phyloP scores from a whole-genome alignment of 441 rosid genomes.

The Populus tomentosa region DNA sequence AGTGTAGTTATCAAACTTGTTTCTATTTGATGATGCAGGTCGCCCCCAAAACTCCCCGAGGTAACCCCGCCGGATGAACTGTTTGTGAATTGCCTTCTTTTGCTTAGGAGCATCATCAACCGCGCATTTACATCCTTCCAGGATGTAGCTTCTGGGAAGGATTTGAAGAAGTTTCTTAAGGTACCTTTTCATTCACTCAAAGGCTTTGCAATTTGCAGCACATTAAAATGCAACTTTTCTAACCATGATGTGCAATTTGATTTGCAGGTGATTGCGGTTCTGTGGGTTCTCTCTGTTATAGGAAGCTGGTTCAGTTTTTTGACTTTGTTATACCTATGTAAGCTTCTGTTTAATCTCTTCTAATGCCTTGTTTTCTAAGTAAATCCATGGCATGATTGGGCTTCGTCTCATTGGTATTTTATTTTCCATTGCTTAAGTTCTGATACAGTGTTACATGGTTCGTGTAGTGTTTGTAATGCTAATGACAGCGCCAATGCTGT shows the following conservation, averaged over 20 bases:
- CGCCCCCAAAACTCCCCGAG: conserved; percentile 43
- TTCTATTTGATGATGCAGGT: conserved; percentile 22
- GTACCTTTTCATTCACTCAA: conserved; percentile 17
- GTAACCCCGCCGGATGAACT: conserved; percentile 29
- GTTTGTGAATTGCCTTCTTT: conserved; percentile 21
- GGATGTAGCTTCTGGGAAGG: conserved; percentile 37
- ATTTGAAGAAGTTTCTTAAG: conserved; percentile 39
- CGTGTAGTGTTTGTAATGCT: conserved; percentile 39
- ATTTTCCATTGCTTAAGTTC: neutral
- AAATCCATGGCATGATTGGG: neutral
- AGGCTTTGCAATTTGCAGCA: neutral
- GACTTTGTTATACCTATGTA: conserved; percentile 43
- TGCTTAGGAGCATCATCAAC: conserved; percentile 29
- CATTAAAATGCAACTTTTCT: neutral
- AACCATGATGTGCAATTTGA: neutral
- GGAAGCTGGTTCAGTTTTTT: conserved; percentile 51
- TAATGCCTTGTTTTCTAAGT: neutral
- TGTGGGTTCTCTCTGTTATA: conserved; percentile 40
- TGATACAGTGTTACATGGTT: neutral
- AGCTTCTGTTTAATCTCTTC: conserved; percentile 4
- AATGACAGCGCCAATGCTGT: conserved; percentile 39
- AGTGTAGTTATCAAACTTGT: neutral
- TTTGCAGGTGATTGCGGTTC: conserved; percentile 36
- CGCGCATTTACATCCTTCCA: conserved; percentile 23
- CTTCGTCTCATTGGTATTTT: neutral